phyloP scores from a whole-genome alignment of 805 yeast genomes.

The Wickerhamiella azymoides region DNA sequence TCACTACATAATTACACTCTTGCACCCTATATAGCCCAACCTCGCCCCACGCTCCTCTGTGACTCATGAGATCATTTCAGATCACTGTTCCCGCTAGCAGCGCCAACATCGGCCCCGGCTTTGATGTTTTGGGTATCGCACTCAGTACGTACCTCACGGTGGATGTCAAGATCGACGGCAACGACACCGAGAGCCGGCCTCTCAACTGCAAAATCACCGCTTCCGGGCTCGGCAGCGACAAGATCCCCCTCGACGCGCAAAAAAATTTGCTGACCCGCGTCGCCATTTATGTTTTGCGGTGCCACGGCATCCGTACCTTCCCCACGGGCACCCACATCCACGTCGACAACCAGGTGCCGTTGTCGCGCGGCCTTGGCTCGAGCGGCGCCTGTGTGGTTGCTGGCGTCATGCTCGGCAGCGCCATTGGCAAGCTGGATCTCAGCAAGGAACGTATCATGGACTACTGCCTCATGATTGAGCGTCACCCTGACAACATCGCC shows the following conservation, averaged over 20 bases:
- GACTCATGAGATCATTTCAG: conserved; percentile 15
- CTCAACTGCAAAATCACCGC: conserved; percentile 53
- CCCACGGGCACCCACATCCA: conserved; percentile 73
- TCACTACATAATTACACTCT: no score
- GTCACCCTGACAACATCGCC: conserved; percentile 96
- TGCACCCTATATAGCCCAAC: neutral
- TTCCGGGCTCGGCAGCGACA: conserved; percentile 63
- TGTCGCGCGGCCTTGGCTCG: conserved; percentile 95
- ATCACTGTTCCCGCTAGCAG: conserved; percentile 73
- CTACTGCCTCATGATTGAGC: conserved; percentile 90
- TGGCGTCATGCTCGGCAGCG: conserved; percentile 83
- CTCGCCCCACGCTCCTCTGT: neutral
- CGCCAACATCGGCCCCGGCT: conserved; percentile 97
- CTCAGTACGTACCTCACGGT: conserved; percentile 60
- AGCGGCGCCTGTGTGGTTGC: conserved; percentile 98
- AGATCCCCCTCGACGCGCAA: conserved; percentile 66
- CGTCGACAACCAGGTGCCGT: conserved; percentile 82
- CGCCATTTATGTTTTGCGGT: conserved; percentile 79
- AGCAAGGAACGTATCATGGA: conserved; percentile 76
- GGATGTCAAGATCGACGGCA: conserved; percentile 48
- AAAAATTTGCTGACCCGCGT: conserved; percentile 81
- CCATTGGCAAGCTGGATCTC: conserved; percentile 59
- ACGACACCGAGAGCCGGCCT: conserved; percentile 32
- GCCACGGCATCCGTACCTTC: conserved; percentile 60
- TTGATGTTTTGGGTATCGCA: conserved; percentile 91